Evolutionary conservation across 805 yeast genomes (phyloP).

Genomic region (Wickerhamiella cacticola): DNA sequence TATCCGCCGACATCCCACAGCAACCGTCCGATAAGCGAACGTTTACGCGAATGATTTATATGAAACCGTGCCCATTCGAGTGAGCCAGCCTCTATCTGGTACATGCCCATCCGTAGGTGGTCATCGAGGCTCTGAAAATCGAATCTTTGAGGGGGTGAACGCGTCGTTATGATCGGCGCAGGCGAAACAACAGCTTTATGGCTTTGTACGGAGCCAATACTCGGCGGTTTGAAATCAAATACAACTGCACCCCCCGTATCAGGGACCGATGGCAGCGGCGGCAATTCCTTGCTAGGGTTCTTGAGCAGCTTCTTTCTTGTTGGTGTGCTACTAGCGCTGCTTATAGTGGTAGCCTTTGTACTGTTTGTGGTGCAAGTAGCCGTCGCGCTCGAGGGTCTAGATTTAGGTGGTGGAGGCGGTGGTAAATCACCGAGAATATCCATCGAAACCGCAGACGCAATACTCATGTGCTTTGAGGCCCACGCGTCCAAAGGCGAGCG

Average conservation of each 20-base stretch:
- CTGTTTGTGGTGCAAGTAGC: background rate
- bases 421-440: conserved; percentile 6
- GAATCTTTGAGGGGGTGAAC: conserved; percentile 7
- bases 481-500: conserved; percentile 9
- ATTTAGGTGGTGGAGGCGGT: conserved; percentile 6
- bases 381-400: background rate
- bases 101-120: conserved; percentile 12
- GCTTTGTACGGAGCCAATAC: background rate
- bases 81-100: conserved; percentile 37
- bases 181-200: background rate
- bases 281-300: background rate
- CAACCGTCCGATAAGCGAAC: conserved; percentile 54
- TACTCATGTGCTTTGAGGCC: conserved; percentile 10
- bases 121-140: conserved; percentile 4
- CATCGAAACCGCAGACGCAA: background rate
- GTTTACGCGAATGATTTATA: conserved; percentile 47
- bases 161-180: background rate
- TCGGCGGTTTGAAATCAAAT: background rate
- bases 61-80: conserved; percentile 59
- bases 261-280: conserved; percentile 6
- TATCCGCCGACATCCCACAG: conserved; percentile 43
- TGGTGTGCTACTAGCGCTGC: too few species aligned
- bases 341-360: background rate
- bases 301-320: background rate
- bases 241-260: background rate